phyloP scores from a whole-genome alignment of 371 early-diverging fungal genomes.

The Mortierella sp. region DNA sequence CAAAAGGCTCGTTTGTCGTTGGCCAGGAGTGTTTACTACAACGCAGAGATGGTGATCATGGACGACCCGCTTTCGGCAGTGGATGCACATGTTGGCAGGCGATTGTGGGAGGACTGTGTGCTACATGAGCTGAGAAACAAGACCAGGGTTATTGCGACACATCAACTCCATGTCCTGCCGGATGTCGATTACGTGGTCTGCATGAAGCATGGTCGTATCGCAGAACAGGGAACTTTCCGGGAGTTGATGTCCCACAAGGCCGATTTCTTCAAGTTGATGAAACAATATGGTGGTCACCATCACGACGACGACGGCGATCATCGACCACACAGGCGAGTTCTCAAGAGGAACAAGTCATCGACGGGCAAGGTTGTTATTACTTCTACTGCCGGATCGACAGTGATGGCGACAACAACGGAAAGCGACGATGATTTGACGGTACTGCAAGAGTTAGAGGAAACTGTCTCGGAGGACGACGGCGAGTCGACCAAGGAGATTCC shows the following conservation, averaged over 20 bases:
- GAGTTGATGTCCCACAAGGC: conserved; percentile 59
- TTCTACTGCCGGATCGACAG: conserved; percentile 51
- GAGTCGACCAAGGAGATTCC: conserved; percentile 23
- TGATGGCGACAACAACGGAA: conserved; percentile 39
- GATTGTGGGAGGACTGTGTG: conserved; percentile 64
- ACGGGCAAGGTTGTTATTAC: conserved; percentile 52
- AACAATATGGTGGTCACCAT: conserved; percentile 62
- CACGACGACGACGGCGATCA: not conserved
- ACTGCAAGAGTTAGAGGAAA: conserved; percentile 25
- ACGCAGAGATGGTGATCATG: conserved; percentile 73
- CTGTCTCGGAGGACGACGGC: not conserved
- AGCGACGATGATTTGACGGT: conserved; percentile 59
- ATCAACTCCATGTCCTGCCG: conserved; percentile 60
- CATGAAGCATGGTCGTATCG: conserved; percentile 71
- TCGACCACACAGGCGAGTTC: not conserved
- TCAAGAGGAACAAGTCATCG: conserved; percentile 25
- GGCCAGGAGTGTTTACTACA: conserved; percentile 62
- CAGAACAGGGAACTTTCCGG: conserved; percentile 67
- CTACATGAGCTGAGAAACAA: conserved; percentile 46
- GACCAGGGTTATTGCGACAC: conserved; percentile 64
- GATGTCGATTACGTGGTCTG: conserved; percentile 68
- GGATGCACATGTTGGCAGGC: conserved; percentile 71
- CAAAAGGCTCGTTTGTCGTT: conserved; percentile 64
- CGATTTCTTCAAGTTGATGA: conserved; percentile 66
- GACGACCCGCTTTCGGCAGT: conserved; percentile 90